Base-by-base conservation (phyloP, 2,329 filamentous ascomycete genomes). In the Sporothrix luriei region DNA sequence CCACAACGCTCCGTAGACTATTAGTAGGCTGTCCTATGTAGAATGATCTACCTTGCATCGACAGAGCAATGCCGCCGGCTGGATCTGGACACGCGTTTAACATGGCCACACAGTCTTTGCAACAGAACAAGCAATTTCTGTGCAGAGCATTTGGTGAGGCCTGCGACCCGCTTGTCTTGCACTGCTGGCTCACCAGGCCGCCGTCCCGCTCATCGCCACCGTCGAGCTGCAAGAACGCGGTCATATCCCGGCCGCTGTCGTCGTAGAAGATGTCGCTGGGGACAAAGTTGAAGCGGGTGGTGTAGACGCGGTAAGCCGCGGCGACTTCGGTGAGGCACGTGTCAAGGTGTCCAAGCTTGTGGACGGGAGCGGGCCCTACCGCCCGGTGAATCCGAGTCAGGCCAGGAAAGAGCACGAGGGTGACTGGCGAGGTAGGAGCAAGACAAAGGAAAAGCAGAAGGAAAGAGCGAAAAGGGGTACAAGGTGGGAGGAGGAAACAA, bases 121-220 rank as follows among this genome's bases (percentile, higher is more conserved):
- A 5, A 33, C n/a, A 13, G 7, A 43, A 43, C 33, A 43, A 24
- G 55, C 40, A 19, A 43, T 7, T 6, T 43, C 33, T 80, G 71
- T 83, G 80, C 51, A 84, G 70, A 48, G 79, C 80, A 57, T 79
- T 81, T 1, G 81, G 80, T 29, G 78, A 77, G 1, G 79, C 79
- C 71, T 78, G 74, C 11, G 76, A 80, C 11, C 74, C 76, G 72
- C 84, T 80, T 4, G 81, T 82, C 24, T 81, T 83, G 51, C 84
- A 82, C n/a, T 80, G 84, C 70, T 85, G 81, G 71, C 85, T 81
- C 2, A 91, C 83, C 73, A 90, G 74, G 78, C 91, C 90, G 0
- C 90, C 89, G 76, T 91, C 90, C n/a, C 79, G 76, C 46, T 83
- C 77, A 26, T 75, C 73, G 38, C 83, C 83, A 16, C 79, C 78